These are phyloP conservation scores for Themeda triandra DNA, from an alignment of 176 grass and related monocot species.

Conservation along the genomic window DNA sequence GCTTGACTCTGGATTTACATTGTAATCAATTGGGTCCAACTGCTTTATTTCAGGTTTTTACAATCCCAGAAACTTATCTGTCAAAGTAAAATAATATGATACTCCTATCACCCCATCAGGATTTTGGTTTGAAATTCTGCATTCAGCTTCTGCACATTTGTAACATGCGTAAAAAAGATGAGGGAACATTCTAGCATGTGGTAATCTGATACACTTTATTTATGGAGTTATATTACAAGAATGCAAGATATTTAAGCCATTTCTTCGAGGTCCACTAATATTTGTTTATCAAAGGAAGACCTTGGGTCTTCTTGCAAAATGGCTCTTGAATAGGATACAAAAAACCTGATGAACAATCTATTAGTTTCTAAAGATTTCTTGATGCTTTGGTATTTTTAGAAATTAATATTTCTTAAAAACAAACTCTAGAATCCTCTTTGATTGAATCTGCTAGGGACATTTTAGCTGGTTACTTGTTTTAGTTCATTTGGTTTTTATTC, in stretches of 20 bases:
- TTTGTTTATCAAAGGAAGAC: neutral
- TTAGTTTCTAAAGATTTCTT: neutral
- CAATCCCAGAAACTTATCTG: slow-evolving; percentile 10
- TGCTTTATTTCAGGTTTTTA: slow-evolving; percentile 90
- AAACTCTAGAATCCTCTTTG: neutral
- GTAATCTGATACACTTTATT: neutral
- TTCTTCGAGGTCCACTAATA: neutral
- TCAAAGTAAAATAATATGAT: slow-evolving; percentile 20
- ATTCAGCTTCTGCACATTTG: neutral
- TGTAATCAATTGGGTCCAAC: slow-evolving; percentile 93
- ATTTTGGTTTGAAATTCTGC: neutral
- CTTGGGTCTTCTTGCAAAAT: neutral
- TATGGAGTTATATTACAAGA: neutral
- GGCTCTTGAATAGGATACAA: neutral
- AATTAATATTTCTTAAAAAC: neutral
- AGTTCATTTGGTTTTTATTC: neutral
- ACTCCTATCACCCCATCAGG: neutral
- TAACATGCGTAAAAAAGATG: neutral
- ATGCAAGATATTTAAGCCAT: neutral
- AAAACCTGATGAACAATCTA: neutral
- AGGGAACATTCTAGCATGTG: neutral
- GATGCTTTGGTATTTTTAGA: neutral
- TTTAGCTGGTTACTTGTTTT: neutral
- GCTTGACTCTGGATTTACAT: slow-evolving; percentile 90
- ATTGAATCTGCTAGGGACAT: neutral